A percentile compares a stretch with the other conserved stretches of the same genome.
These are phyloP conservation scores for Eutypa lata DNA, from an alignment of 2,329 filamentous ascomycete species.

Conservation along the genomic window DNA sequence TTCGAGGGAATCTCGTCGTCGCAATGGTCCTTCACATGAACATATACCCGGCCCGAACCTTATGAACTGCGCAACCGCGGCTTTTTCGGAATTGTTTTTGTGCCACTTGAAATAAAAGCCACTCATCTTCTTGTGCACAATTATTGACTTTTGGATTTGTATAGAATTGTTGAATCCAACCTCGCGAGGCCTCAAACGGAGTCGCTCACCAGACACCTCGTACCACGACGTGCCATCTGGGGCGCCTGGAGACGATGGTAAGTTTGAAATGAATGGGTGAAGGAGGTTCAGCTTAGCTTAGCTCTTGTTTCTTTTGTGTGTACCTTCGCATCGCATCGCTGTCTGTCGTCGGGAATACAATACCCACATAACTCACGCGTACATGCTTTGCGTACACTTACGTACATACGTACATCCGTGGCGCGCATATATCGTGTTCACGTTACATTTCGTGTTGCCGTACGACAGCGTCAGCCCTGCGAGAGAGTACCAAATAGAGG, in stretches of 20 bases:
- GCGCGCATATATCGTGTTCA: conserved; percentile 14
- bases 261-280: conserved; percentile 46
- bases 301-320: conserved; percentile 14
- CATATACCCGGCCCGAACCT: neutral
- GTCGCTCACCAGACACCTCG: conserved; percentile 65
- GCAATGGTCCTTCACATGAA: neutral
- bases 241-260: conserved; percentile 71
- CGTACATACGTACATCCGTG: neutral
- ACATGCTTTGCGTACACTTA: neutral
- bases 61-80: neutral
- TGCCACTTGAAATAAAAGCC: no score
- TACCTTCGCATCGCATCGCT: conserved; percentile 17
- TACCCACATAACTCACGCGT: neutral
- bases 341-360: conserved; percentile 14
- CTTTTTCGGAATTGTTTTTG: neutral
- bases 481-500: conserved; percentile 8
- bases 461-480: conserved; percentile 30
- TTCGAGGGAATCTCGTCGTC: neutral
- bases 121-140: neutral
- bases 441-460: conserved; percentile 19
- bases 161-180: conserved; percentile 51
- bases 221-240: conserved; percentile 53
- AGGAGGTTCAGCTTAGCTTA: conserved; percentile 24
- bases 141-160: conserved; percentile 14
- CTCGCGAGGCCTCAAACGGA: conserved; percentile 73